A percentile compares a stretch with the other conserved stretches of the same genome.
Conservation (phyloP, 169 alveolate genomes). For the Theileria luwenshuni region DNA sequence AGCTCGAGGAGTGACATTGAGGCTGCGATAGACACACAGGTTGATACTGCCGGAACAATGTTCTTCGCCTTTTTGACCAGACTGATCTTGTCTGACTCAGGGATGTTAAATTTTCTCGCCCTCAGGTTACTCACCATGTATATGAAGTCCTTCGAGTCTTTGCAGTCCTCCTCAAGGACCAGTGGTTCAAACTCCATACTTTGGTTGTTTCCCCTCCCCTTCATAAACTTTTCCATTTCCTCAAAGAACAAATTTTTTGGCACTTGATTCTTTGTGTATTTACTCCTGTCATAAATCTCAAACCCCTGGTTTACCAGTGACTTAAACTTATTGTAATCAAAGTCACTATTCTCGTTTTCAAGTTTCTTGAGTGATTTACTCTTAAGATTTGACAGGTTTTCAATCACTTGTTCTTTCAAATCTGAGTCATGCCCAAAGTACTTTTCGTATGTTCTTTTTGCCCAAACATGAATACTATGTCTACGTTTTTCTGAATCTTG, state of each 20-base stretch:
- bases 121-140: conserved; percentile 53
- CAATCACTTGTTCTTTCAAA: conserved; percentile 7
- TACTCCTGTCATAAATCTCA: neutral
- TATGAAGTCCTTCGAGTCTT: conserved; percentile 24
- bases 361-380: conserved; percentile 11
- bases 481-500: neutral
- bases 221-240: neutral
- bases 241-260: no score
- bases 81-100: conserved; percentile 27
- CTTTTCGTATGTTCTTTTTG: conserved; percentile 11
- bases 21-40: conserved; percentile 58
- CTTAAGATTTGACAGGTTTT: conserved; percentile 20
- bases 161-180: conserved; percentile 33
- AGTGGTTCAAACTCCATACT: neutral
- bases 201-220: neutral
- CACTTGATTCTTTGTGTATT: neutral
- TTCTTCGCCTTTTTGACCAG: conserved; percentile 38
- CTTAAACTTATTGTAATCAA: conserved; percentile 17
- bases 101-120: conserved; percentile 45
- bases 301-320: neutral
- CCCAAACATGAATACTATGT: no score
- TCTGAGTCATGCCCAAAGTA: conserved; percentile 25
- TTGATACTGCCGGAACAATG: conserved; percentile 63
- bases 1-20: conserved; percentile 55
- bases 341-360: neutral